These are phyloP conservation scores for Chaetomium cochliodes DNA, from an alignment of 495 filamentous ascomycete genomes.

Conservation along the genomic window DNA sequence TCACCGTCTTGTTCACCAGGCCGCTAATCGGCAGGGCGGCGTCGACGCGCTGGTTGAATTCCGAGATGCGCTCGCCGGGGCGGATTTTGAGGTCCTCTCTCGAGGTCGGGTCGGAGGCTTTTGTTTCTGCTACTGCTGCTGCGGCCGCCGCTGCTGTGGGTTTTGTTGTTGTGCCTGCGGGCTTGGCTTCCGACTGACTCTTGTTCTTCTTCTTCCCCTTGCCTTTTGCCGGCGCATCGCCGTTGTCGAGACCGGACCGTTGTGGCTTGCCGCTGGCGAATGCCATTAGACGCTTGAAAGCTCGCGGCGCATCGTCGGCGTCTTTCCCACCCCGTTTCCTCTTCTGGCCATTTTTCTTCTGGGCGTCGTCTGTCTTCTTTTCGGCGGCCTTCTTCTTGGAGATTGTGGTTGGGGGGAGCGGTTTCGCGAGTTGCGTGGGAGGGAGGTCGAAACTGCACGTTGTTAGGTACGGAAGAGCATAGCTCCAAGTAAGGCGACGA, in stretches of 20 bases:
- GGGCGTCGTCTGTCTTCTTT: conserved; percentile 31
- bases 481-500: conserved; percentile 3
- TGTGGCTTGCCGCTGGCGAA: conserved; percentile 57
- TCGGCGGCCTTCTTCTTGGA: conserved; percentile 36
- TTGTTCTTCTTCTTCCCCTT: conserved; percentile 47
- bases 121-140: background rate
- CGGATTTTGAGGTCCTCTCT: conserved; percentile 57
- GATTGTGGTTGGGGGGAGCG: conserved; percentile 59
- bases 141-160: background rate
- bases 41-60: conserved; percentile 83
- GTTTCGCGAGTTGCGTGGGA: conserved; percentile 64
- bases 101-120: background rate
- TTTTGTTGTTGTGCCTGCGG: background rate
- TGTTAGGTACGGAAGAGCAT: conserved; percentile 21
- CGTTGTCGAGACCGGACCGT: conserved; percentile 68
- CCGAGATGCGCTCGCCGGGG: conserved; percentile 76
- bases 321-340: conserved; percentile 48
- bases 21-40: conserved; percentile 73
- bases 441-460: conserved; percentile 68
- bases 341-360: conserved; percentile 34
- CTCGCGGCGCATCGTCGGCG: conserved; percentile 79
- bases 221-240: conserved; percentile 45
- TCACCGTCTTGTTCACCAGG: conserved; percentile 54
- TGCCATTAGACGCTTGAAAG: conserved; percentile 79
- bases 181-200: background rate